phyloP scores from a whole-genome alignment of 73 alveolate species.

The Paramecium sonneborni region DNA sequence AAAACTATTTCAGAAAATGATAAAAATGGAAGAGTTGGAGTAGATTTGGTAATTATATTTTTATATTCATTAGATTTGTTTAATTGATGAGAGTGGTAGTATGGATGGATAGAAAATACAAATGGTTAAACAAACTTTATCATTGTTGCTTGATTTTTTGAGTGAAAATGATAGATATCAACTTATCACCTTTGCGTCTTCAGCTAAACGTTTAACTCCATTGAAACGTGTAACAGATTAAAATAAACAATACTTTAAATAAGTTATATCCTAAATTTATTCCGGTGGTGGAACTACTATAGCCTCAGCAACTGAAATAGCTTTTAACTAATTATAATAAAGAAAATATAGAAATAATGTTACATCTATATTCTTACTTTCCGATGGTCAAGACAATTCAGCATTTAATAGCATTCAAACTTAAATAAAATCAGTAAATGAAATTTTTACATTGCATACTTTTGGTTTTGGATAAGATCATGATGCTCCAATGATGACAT shows the following conservation, averaged over 20 bases:
- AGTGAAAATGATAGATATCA: conserved; percentile 47
- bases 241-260: conserved; percentile 1
- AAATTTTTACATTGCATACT: conserved; percentile 79
- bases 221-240: neutral
- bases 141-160: conserved; percentile 58
- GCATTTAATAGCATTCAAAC: neutral
- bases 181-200: neutral
- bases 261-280: neutral
- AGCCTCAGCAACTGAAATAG: conserved; percentile 67
- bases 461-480: conserved; percentile 87
- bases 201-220: conserved; percentile 34
- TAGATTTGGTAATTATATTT: conserved; percentile 70
- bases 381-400: conserved; percentile 77
- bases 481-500: conserved; percentile 76
- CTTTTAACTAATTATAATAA: conserved; percentile 60
- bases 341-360: conserved; percentile 73
- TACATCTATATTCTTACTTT: conserved; percentile 71
- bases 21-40: neutral
- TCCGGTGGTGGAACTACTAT: conserved; percentile 71
- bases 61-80: conserved; percentile 10
- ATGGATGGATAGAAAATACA: conserved; percentile 74
- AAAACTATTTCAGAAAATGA: no score
- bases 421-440: conserved; percentile 49
- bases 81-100: conserved; percentile 64
- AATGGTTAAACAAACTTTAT: conserved; percentile 67